Evolutionary conservation across 75 land plant species (phyloP).

Genomic region (Selaginella tamariscina): DNA sequence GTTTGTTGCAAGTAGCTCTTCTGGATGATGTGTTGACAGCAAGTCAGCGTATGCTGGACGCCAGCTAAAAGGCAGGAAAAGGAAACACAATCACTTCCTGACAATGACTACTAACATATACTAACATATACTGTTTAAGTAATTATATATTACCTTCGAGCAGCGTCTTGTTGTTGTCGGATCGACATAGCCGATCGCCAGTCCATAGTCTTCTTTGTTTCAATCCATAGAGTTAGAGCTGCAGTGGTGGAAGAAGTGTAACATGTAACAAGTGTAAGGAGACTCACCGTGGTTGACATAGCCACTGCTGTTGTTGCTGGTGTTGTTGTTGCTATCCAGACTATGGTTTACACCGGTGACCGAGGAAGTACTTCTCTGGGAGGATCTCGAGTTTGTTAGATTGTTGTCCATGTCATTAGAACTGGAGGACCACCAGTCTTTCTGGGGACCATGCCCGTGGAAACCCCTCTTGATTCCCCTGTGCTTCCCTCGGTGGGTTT

Average conservation of each 20-base stretch:
- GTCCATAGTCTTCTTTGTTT: conserved; percentile 64
- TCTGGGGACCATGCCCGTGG: conserved; percentile 33
- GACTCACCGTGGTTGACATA: conserved; percentile 46
- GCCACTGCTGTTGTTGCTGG: conserved; percentile 22
- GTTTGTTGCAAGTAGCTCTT: conserved; percentile 36
- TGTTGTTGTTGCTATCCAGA: conserved; percentile 12
- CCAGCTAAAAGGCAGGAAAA: conserved; percentile 46
- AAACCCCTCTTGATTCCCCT: conserved; percentile 33
- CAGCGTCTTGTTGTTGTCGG: conserved; percentile 40
- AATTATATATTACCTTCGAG: conserved; percentile 29
- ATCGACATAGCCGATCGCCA: conserved; percentile 31
- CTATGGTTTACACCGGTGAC: conserved; percentile 31
- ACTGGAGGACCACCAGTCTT: conserved; percentile 67
- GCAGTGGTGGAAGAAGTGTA: neutral
- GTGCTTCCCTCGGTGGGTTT: conserved; percentile 42
- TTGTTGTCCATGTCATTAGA: conserved; percentile 80
- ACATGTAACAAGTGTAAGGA: neutral
- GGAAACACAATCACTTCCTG: neutral
- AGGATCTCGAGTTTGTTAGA: conserved; percentile 36
- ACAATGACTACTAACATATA: neutral
- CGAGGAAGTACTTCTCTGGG: conserved; percentile 52
- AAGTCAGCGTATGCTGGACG: conserved; percentile 66
- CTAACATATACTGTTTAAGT: too few species aligned
- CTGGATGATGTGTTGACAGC: conserved; percentile 46
- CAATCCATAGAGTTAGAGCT: conserved; percentile 51